Conservation (phyloP, 345 rosid species). For the Corchorus olitorius region DNA sequence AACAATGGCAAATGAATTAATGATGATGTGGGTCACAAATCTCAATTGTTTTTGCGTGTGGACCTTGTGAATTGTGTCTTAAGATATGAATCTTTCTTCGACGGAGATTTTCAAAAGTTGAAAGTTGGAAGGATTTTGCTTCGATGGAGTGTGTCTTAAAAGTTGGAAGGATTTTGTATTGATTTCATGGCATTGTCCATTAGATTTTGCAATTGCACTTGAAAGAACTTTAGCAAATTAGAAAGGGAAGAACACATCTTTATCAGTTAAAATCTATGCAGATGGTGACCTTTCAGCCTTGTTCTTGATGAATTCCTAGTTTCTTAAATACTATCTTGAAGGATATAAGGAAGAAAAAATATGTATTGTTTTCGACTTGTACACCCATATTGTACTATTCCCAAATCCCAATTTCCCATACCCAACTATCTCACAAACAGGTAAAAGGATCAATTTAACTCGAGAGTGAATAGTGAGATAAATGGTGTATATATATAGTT, state of each 20-base stretch:
- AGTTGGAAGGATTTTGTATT: background rate
- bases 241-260: background rate
- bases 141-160: too few relatives aligned
- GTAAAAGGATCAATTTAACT: too few relatives aligned
- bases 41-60: background rate
- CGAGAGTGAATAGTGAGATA: too few relatives aligned
- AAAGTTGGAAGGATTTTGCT: too few relatives aligned
- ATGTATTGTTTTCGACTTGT: too few relatives aligned
- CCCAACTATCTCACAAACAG: too few relatives aligned
- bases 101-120: background rate
- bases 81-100: background rate
- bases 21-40: background rate
- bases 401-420: too few relatives aligned
- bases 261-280: background rate
- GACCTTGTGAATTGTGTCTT: background rate
- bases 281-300: background rate
- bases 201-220: background rate
- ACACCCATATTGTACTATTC: too few relatives aligned
- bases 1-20: background rate
- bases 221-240: background rate
- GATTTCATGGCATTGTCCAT: background rate
- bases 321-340: too few relatives aligned
- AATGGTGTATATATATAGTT: too few relatives aligned
- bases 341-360: too few relatives aligned
- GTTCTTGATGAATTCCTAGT: too few relatives aligned